These are phyloP conservation scores for Pichia terricola DNA, from an alignment of 1,139 yeast genomes.

Conservation along the genomic window DNA sequence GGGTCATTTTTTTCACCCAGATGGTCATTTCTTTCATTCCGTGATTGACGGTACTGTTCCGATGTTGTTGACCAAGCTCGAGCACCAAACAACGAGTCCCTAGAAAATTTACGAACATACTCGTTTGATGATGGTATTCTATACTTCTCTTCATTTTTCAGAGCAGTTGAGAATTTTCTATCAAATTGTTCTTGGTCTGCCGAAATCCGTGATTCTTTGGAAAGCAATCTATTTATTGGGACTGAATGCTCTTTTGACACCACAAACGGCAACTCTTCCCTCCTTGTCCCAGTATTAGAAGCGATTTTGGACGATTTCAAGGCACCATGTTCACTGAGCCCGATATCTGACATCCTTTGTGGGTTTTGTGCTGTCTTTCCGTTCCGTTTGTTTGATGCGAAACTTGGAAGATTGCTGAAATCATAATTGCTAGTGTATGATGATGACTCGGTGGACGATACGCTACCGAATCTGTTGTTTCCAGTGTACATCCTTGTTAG, in stretches of 20 bases:
- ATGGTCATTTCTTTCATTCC: neutral
- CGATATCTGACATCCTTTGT: neutral
- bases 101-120: neutral
- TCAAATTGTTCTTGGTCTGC: neutral
- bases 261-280: conserved; percentile 9
- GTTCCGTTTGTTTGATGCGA: conserved; percentile 2
- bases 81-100: conserved; percentile 7
- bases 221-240: conserved; percentile 1
- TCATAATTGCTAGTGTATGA: conserved; percentile 4
- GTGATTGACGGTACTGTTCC: neutral
- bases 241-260: neutral
- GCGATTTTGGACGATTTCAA: no score
- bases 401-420: conserved; percentile 10
- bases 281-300: neutral
- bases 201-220: conserved; percentile 5
- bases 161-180: neutral
- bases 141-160: neutral
- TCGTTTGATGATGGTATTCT: neutral
- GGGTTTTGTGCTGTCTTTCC: neutral
- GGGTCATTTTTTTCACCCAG: neutral
- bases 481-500: no score
- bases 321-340: no score
- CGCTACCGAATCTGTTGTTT: neutral
- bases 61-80: conserved; percentile 6
- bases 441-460: conserved; percentile 1